Evolutionary conservation across 2,329 filamentous ascomycete species (phyloP).

Genomic region (Aureobasidium sp.): DNA sequence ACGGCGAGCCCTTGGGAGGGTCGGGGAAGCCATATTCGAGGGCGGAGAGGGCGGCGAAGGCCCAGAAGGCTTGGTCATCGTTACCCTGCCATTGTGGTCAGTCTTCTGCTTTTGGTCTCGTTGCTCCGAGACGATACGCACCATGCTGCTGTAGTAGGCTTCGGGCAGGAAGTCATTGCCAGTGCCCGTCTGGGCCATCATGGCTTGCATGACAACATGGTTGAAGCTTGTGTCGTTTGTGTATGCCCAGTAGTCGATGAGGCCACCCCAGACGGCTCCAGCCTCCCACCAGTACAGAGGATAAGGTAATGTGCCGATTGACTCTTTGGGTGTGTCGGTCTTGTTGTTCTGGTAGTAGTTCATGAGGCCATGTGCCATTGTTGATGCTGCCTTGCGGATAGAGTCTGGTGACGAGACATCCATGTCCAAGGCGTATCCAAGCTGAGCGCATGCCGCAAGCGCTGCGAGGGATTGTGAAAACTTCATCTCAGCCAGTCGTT

Average conservation of each 20-base stretch:
- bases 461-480: not conserved
- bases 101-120: not conserved
- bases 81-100: conserved; percentile 28
- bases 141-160: conserved; percentile 24
- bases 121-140: not conserved
- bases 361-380: conserved; percentile 26
- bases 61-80: conserved; percentile 69
- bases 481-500: not conserved
- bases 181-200: conserved; percentile 34
- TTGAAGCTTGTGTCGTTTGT: conserved; percentile 37
- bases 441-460: conserved; percentile 11
- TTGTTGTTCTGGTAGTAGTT: conserved; percentile 28
- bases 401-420: conserved; percentile 20
- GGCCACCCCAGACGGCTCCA: conserved; percentile 25
- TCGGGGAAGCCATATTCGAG: conserved; percentile 69
- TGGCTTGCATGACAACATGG: conserved; percentile 32
- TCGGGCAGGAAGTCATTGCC: conserved; percentile 35
- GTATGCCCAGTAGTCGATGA: conserved; percentile 38
- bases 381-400: conserved; percentile 24
- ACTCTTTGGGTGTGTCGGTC: conserved; percentile 21
- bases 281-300: conserved; percentile 42
- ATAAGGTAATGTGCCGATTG: conserved; percentile 32
- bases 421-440: conserved; percentile 7
- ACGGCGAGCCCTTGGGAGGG: conserved; percentile 51
- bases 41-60: conserved; percentile 69